These are phyloP conservation scores for Penicillium soppii DNA, from an alignment of 495 filamentous ascomycete genomes.

Conservation along the genomic window DNA sequence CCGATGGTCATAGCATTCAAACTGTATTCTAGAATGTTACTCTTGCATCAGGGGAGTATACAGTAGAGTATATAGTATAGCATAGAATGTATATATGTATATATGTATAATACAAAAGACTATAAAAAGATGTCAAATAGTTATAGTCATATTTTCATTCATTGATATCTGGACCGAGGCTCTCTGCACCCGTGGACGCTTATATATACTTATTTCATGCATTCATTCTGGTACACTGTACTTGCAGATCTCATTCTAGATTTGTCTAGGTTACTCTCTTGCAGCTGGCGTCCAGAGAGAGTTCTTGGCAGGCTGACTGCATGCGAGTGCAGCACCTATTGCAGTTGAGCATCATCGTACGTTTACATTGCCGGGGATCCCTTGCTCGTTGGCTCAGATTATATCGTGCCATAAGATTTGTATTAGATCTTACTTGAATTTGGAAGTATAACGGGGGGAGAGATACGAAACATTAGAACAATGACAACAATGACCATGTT, in stretches of 20 bases:
- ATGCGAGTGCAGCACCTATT: slow-evolving; percentile 9
- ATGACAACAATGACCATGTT: background rate
- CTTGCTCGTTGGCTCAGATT: background rate
- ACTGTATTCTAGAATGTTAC: slow-evolving; percentile 11
- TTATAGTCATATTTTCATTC: too few species aligned
- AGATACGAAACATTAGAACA: too few species aligned
- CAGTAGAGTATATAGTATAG: too few species aligned
- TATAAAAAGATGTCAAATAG: too few species aligned
- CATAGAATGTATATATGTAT: too few species aligned
- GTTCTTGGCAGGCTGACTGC: slow-evolving; percentile 18
- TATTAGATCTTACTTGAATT: too few species aligned
- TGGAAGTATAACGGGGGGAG: background rate
- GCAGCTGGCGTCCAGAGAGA: slow-evolving; percentile 6
- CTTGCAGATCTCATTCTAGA: slow-evolving; percentile 7
- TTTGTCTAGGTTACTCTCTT: slow-evolving; percentile 3
- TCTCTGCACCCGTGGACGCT: background rate
- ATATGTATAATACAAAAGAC: too few species aligned
- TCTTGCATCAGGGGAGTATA: too few species aligned
- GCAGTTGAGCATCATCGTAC: slow-evolving; percentile 16
- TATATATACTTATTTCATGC: slow-evolving; percentile 3
- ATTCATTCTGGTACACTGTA: background rate
- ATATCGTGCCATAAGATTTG: too few species aligned
- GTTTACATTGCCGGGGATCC: background rate
- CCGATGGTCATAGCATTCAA: slow-evolving; percentile 23
- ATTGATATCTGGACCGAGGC: too few species aligned